These are phyloP conservation scores for Boletus sp. DNA, from an alignment of 768 basidiomycete species.

Conservation along the genomic window DNA sequence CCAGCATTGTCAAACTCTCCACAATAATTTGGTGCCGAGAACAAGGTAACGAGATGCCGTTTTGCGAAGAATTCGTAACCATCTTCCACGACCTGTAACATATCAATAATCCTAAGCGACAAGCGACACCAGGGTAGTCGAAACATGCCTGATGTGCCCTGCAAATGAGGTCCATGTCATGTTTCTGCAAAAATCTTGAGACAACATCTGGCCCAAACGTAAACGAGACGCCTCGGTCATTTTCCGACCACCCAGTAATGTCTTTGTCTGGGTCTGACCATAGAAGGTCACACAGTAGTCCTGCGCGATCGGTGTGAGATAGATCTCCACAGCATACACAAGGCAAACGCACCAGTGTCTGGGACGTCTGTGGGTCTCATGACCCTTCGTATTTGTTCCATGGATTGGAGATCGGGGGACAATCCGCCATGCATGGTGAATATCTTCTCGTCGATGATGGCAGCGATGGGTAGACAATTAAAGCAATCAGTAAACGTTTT, in stretches of 20 bases:
- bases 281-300: conserved; percentile 90
- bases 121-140: not conserved
- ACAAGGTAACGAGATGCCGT: conserved; percentile 92
- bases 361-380: conserved; percentile 99
- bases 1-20: conserved; percentile 99
- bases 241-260: conserved; percentile 99
- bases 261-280: conserved; percentile 99
- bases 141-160: conserved; percentile 89
- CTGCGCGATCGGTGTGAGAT: conserved; percentile 37
- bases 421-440: conserved; percentile 99
- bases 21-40: conserved; percentile 94
- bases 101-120: not conserved
- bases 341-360: conserved; percentile 72
- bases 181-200: conserved; percentile 96
- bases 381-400: conserved; percentile 99
- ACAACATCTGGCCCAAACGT: conserved; percentile 99
- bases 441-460: conserved; percentile 99
- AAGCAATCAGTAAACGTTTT: conserved; percentile 99
- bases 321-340: not conserved
- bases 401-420: conserved; percentile 95
- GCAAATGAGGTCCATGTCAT: conserved; percentile 99
- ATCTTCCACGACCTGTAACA: conserved; percentile 86
- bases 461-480: conserved; percentile 98
- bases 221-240: conserved; percentile 97
- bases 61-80: conserved; percentile 99